phyloP scores from a whole-genome alignment of 2,329 filamentous ascomycete genomes.

The Clathrospora elynae region DNA sequence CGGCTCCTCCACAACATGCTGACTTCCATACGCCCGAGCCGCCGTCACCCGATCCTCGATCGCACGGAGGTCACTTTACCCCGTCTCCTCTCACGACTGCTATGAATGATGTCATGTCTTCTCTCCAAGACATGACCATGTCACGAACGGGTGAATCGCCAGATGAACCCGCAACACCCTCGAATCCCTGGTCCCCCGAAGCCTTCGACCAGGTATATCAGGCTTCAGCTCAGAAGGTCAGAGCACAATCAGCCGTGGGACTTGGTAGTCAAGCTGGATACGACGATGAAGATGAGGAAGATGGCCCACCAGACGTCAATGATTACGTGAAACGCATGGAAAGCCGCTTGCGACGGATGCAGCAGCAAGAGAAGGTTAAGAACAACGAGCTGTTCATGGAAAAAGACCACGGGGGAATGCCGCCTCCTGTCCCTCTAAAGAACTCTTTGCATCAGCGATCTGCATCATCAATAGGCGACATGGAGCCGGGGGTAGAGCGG shows the following conservation, averaged over 20 bases:
- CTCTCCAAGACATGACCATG: conserved; percentile 82
- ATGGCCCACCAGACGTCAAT: conserved; percentile 71
- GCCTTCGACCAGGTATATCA: conserved; percentile 69
- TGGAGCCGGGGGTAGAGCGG: conserved; percentile 34
- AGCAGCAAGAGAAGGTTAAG: conserved; percentile 53
- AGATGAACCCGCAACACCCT: conserved; percentile 61
- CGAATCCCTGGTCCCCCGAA: conserved; percentile 88
- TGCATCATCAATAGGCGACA: conserved; percentile 45
- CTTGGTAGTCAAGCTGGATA: conserved; percentile 56
- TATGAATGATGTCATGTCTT: conserved; percentile 98
- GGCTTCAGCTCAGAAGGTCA: conserved; percentile 48
- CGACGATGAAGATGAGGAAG: conserved; percentile 60
- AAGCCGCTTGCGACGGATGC: conserved; percentile 73
- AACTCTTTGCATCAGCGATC: conserved; percentile 52
- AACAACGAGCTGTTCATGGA: conserved; percentile 59
- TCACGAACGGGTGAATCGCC: conserved; percentile 57
- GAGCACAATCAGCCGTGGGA: conserved; percentile 74
- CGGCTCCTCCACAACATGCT: conserved; percentile 44
- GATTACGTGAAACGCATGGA: conserved; percentile 95
- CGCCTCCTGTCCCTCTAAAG: conserved; percentile 68
- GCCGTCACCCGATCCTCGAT: conserved; percentile 63
- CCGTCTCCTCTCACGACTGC: conserved; percentile 91
- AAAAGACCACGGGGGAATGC: conserved; percentile 48
- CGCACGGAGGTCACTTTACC: conserved; percentile 58
- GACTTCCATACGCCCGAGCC: conserved; percentile 66